Evolutionary conservation across 2,329 filamentous ascomycete genomes (phyloP), one percentile per base, ranked within the genome.

Genomic region (Tricladium varicosporioides): DNA sequence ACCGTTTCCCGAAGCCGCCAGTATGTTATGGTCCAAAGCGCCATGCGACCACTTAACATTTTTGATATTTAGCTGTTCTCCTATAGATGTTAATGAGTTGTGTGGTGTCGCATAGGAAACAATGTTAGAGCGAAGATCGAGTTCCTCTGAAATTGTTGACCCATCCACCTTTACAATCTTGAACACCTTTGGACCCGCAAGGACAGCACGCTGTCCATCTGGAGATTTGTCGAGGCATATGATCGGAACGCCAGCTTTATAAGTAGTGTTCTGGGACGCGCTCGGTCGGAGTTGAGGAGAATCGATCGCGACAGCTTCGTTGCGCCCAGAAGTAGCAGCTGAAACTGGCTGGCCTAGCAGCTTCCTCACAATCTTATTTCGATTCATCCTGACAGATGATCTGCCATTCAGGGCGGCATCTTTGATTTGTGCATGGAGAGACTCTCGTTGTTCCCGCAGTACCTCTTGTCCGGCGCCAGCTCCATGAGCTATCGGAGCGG

Each of bases 1-100:
- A 65, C 84, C 84, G 59, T 81, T 84, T 50, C 81, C 80, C 66
- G 83, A 85, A 2, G 84, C 84, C 0, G 84, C 87, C 62, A 85
- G 83, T 53, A 87, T 78, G 40, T 77, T 79, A 13, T 78, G 76
- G 60, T 78, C 76, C 56, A 69, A 54, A 14, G 73, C 75, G 31
- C 68, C 66, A 58, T 80, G 76, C 18, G 75, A 75, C 78, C 84
- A 84, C 67, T 82, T 84, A 50, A 84, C 82, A 59, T 85, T 82
- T 63, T 81, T 80, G 60, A 87, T 85, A 36, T 83, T 85, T 49
- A 87, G 75, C 69, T 86, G 83, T 59, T 87, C 84, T 48, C 75
- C 68, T 7, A 71, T 70, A 0, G 75, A 63, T 16, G 63, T 61
- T 32, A 60, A 63, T 52, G 77, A 76, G 47, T 74, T 72, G 22